Evolutionary conservation across 345 rosid species (phyloP), one percentile per base, ranked within the genome.

Genomic region (Acer yangbiense): DNA sequence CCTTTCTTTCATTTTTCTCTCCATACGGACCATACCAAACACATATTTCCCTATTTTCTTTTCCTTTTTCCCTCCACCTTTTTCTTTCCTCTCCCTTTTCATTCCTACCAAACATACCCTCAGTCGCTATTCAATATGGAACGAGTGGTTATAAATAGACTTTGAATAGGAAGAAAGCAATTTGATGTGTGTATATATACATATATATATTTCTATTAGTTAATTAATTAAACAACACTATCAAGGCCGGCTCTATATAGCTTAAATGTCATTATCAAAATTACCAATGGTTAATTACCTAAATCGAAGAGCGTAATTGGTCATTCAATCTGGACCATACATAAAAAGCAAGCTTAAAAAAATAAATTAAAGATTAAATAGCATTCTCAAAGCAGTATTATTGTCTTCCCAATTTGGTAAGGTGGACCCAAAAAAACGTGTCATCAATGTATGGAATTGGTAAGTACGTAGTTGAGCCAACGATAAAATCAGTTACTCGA

Each of bases 401-500:
- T 65, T 48, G 27, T 44, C 43, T 52, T 52, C 32, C 71, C 1
- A 52, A 50, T 65, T 75, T 52, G 50, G 70, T 46, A 64, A 75
- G 50, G 11, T 20, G 64, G 27, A n/a, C 68, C 69, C 12, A 63
- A 1, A 60, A 60, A 16, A 73, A 61, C 3, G 0, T 10, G 60
- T 44, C 39, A 35, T 35, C 39, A 62, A 25, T 25, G 44, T 4
- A 25, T 44, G 69, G 25, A 46, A 74, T 43, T 8, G 29, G 60
- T 21, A 63, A 44, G 25, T 46, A 1, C 35, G 25, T 23, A 23
- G 25, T 74, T 74, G 69, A 74, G 69, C 64, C 62, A 75, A n/a
- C 39, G 6, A 35, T 35, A 35, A 35, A 35, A 35, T 5, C 39
- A 35, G 39, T 35, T 4, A 35, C 39, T 35, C 25, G 25, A 25